Evolutionary conservation across 306 rosid genomes (phyloP), one percentile per base, ranked within the genome.

Genomic region (Datisca glomerata): DNA sequence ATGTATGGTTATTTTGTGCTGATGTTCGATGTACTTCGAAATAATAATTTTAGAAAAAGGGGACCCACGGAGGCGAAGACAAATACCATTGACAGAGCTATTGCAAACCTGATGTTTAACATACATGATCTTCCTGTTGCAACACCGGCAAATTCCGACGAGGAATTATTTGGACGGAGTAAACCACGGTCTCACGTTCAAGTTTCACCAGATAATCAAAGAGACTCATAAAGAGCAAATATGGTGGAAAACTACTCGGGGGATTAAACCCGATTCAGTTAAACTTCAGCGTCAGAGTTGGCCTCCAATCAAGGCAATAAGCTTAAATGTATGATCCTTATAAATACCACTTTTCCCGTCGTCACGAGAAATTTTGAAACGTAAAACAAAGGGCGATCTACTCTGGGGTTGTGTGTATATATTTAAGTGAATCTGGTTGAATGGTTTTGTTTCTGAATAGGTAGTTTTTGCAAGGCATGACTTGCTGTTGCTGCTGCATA

Each of bases 91-190:
- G 94, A 84, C 74, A 69, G 94, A 57, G 86, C 92, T n/a, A 63
- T 76, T 19, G 94, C 94, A 8, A 79, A 65, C 65, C 83, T 84
- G 66, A 76, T 79, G 83, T 84, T 76, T 69, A 79, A n/a, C 66
- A 45, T 64, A 65, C 53, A 69, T 45, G 51, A 79, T 72, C 24
- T 41, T 37, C n/a, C n/a, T n/a, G n/a, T n/a, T n/a, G n/a, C n/a
- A n/a, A n/a, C n/a, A n/a, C n/a, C n/a, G n/a, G n/a, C n/a, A n/a
- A n/a, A n/a, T n/a, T n/a, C n/a, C n/a, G n/a, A n/a, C n/a, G n/a
- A n/a, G n/a, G n/a, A n/a, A n/a, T n/a, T n/a, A n/a, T n/a, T n/a
- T n/a, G n/a, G n/a, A n/a, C n/a, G n/a, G n/a, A n/a, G n/a, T n/a
- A n/a, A n/a, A n/a, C n/a, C n/a, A n/a, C n/a, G n/a, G n/a, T n/a